These are phyloP conservation scores for Nitzschia palea DNA, from an alignment of 108 stramenopile genomes.

Conservation along the genomic window DNA sequence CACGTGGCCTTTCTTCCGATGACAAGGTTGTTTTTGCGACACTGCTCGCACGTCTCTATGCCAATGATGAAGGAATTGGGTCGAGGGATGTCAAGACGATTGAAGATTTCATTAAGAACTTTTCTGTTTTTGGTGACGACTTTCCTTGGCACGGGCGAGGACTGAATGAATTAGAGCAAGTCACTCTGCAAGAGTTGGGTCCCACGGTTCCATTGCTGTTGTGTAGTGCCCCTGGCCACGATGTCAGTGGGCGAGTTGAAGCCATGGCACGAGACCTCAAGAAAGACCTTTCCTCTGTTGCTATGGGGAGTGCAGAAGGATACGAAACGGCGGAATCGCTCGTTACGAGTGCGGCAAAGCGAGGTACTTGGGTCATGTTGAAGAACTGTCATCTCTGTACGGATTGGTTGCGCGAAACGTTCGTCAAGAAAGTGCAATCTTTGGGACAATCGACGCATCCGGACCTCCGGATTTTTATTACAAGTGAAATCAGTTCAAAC, in stretches of 20 bases:
- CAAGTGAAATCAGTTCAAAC: slow-evolving; percentile 87
- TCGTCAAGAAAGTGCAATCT: slow-evolving; percentile 94
- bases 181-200: slow-evolving; percentile 75
- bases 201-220: slow-evolving; percentile 79
- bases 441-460: slow-evolving; percentile 60
- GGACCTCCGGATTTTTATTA: slow-evolving; percentile 92
- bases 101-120: slow-evolving; percentile 52
- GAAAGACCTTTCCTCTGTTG: slow-evolving; percentile 81
- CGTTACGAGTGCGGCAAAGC: slow-evolving; percentile 70
- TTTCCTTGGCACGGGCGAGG: slow-evolving; percentile 94
- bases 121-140: slow-evolving; percentile 61
- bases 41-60: slow-evolving; percentile 77
- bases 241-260: slow-evolving; percentile 95
- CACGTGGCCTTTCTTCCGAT: slow-evolving; percentile 81
- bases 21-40: slow-evolving; percentile 95
- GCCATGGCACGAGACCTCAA: slow-evolving; percentile 76
- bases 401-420: slow-evolving; percentile 91
- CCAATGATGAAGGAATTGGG: slow-evolving; percentile 48
- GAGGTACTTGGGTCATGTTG: slow-evolving; percentile 97
- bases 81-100: slow-evolving; percentile 27
- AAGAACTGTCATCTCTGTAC: slow-evolving; percentile 97
- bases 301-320: slow-evolving; percentile 96
- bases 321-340: slow-evolving; percentile 84
- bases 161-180: slow-evolving; percentile 72
- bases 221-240: slow-evolving; percentile 95